These are phyloP conservation scores for Tuber borchii DNA, from an alignment of 495 filamentous ascomycete species.

Conservation along the genomic window DNA sequence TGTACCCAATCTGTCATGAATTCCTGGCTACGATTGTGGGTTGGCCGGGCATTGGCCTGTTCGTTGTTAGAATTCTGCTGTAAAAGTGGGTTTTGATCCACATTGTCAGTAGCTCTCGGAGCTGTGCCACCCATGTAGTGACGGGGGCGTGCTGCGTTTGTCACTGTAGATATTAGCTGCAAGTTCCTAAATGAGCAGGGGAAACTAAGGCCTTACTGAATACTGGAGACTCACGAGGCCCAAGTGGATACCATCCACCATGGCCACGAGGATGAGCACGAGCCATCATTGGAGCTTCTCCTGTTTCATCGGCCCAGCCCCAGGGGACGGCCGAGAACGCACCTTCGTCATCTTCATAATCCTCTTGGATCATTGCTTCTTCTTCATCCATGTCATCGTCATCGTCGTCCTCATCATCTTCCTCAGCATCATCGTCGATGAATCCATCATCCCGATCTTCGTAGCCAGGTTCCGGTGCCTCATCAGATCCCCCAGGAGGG, in stretches of 20 bases:
- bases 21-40: slow-evolving; percentile 36
- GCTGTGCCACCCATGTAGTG: slow-evolving; percentile 34
- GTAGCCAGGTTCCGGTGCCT: slow-evolving; percentile 48
- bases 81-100: slow-evolving; percentile 39
- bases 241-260: slow-evolving; percentile 48
- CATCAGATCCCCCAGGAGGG: slow-evolving; percentile 43
- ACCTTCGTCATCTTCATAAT: slow-evolving; percentile 65
- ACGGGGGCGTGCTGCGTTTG: slow-evolving; percentile 34
- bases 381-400: slow-evolving; percentile 67
- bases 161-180: slow-evolving; percentile 35
- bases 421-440: slow-evolving; percentile 60
- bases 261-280: slow-evolving; percentile 45
- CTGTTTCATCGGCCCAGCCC: slow-evolving; percentile 43
- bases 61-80: slow-evolving; percentile 38
- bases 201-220: slow-evolving; percentile 39
- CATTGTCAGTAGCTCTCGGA: slow-evolving; percentile 30
- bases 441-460: slow-evolving; percentile 55
- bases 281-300: slow-evolving; percentile 44
- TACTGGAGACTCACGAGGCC: slow-evolving; percentile 40
- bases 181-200: slow-evolving; percentile 19
- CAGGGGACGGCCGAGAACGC: slow-evolving; percentile 44
- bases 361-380: slow-evolving; percentile 50
- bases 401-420: slow-evolving; percentile 58
- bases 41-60: slow-evolving; percentile 31
- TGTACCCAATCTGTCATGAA: slow-evolving; percentile 54